phyloP scores from a whole-genome alignment of 768 basidiomycete species.

The Lactifluus subvellereus region DNA sequence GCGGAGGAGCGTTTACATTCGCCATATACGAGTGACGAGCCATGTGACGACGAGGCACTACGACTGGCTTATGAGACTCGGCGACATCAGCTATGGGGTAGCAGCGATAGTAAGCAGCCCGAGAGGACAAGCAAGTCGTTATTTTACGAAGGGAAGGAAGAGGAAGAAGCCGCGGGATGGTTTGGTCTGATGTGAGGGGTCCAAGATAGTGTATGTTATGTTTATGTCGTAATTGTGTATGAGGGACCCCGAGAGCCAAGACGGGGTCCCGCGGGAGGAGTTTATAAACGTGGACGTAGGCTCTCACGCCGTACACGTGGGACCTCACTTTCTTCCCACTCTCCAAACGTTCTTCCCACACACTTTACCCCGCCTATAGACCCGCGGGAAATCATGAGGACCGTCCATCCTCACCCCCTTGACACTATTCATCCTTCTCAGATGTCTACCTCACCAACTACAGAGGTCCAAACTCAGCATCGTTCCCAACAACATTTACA shows the following conservation, averaged over 20 bases:
- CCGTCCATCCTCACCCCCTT: conserved; percentile 45
- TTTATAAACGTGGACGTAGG: conserved; percentile 29
- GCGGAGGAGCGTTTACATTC: conserved; percentile 18
- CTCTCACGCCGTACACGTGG: conserved; percentile 30
- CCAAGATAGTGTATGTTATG: too few relatives aligned
- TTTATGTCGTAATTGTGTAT: conserved; percentile 3
- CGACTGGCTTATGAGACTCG: conserved; percentile 17
- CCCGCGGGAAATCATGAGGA: conserved; percentile 41
- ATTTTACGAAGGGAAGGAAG: conserved; percentile 21
- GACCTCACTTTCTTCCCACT: conserved; percentile 41
- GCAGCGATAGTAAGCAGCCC: neutral
- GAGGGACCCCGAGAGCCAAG: conserved; percentile 28
- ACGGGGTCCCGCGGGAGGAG: conserved; percentile 26
- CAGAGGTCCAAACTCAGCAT: conserved; percentile 21
- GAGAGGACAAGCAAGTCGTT: conserved; percentile 24
- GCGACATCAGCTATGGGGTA: conserved; percentile 1
- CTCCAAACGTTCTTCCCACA: conserved; percentile 43
- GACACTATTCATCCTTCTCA: conserved; percentile 29
- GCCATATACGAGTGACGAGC: conserved; percentile 21
- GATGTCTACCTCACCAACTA: conserved; percentile 20
- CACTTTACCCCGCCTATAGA: conserved; percentile 29
- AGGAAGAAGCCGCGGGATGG: conserved; percentile 19
- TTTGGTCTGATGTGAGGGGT: conserved; percentile 8
- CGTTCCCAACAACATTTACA: conserved; percentile 17
- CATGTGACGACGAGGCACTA: conserved; percentile 24